Evolutionary conservation across 345 rosid species (phyloP).

Genomic region (Syzygium jambos): DNA sequence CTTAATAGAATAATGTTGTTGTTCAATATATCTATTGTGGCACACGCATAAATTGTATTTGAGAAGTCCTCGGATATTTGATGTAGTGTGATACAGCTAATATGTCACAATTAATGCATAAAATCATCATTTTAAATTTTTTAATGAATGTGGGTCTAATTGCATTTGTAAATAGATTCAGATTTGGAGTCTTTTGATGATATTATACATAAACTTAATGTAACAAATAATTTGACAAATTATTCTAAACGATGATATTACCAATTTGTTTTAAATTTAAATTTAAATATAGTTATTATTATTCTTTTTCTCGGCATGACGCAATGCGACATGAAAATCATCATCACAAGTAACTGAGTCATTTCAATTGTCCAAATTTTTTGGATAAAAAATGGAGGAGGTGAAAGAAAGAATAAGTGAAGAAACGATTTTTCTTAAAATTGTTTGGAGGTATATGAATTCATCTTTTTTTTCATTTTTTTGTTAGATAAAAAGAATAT

Average conservation of each 20-base stretch:
- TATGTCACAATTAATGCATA: background rate
- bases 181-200: background rate
- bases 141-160: background rate
- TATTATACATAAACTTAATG: background rate
- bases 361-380: background rate
- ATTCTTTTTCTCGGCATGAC: background rate
- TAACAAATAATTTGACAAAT: background rate
- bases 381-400: background rate
- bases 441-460: background rate
- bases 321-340: background rate
- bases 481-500: background rate
- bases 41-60: background rate
- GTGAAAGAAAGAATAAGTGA: background rate
- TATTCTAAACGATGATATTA: too few relatives aligned
- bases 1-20: background rate
- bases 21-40: background rate
- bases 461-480: too few relatives aligned
- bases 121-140: too few relatives aligned
- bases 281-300: too few relatives aligned
- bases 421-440: background rate
- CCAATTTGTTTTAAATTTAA: too few relatives aligned
- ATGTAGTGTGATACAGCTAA: too few relatives aligned
- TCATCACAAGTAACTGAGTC: background rate
- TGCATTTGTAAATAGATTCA: background rate
- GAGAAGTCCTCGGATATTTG: background rate